Evolutionary conservation across 1,139 yeast genomes (phyloP).

Genomic region (Saccharomyces hybrid): DNA sequence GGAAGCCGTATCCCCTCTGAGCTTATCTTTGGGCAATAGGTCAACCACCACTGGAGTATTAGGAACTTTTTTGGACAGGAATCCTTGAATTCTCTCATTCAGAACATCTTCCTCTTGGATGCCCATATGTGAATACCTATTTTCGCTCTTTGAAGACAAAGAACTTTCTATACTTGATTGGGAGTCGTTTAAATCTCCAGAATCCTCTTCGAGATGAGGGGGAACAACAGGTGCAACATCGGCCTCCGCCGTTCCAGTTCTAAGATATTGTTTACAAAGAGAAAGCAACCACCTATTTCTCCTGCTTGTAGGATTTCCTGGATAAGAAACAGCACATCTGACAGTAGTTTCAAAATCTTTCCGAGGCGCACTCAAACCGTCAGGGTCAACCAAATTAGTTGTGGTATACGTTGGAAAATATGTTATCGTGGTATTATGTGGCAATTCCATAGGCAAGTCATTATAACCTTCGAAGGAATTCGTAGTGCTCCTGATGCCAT

Average conservation of each 20-base stretch:
- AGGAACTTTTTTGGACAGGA: slow-evolving; percentile 53
- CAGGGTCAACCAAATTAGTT: slow-evolving; percentile 30
- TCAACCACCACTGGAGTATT: slow-evolving; percentile 45
- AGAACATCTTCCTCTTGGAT: slow-evolving; percentile 33
- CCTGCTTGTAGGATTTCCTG: slow-evolving; percentile 56
- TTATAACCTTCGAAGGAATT: slow-evolving; percentile 10
- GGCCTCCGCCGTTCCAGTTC: slow-evolving; percentile 31
- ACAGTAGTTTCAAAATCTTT: slow-evolving; percentile 46
- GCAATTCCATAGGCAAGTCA: slow-evolving; percentile 9
- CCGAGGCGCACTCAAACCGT: neutral
- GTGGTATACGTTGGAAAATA: slow-evolving; percentile 64
- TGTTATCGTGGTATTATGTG: slow-evolving; percentile 34
- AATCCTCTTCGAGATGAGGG: slow-evolving; percentile 21
- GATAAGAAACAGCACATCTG: slow-evolving; percentile 67
- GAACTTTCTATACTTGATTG: neutral
- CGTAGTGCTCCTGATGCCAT: slow-evolving; percentile 34
- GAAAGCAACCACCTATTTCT: slow-evolving; percentile 63
- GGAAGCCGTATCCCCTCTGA: slow-evolving; percentile 24
- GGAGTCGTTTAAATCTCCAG: slow-evolving; percentile 4
- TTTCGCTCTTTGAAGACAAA: slow-evolving; percentile 1
- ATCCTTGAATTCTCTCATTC: slow-evolving; percentile 50
- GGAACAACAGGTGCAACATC: neutral
- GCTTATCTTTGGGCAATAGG: slow-evolving; percentile 40
- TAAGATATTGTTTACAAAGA: slow-evolving; percentile 63
- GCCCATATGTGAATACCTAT: slow-evolving; percentile 4